Evolutionary conservation across 345 rosid species (phyloP), one percentile per base, ranked within the genome.

Genomic region (Eutrema heterophyllum): DNA sequence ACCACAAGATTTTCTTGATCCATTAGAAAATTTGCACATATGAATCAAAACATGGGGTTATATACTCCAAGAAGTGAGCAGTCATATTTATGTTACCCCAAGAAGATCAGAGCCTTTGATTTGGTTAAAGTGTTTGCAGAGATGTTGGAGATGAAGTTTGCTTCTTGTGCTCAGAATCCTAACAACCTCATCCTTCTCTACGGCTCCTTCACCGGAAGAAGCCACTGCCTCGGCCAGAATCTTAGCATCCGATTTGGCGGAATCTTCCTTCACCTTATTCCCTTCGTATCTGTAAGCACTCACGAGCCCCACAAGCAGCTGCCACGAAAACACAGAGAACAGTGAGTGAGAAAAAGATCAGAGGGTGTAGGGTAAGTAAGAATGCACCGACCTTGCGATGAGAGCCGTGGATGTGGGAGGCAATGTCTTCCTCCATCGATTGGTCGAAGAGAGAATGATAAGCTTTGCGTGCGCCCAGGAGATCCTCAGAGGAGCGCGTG

Each of bases 211-310:
- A 54, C 83, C 39, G 16, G 78, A 5, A 58, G 83, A 72, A 77
- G 81, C 76, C 53, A 89, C 69, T 0, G 84, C 82, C 9, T 67
- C 54, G 7, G 70, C 78, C 52, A 92, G 71, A 51, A 58, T 16
- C 79, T 87, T 81, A 9, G 97, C 94, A 21, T 92, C 98, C 0
- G 85, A 81, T 85, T 90, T 92, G 9, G 82, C 91, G 0, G 59
- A 38, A 33, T 88, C 90, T 0, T 84, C 88, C 44, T 87, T 87
- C 10, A 87, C 79, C 48, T 68, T 83, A 2, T 77, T 38, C 15
- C 99, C 99, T 83, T 92, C 97, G 53, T 90, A 95, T 79, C 99
- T 84, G 35, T 90, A 95, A 40, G 99, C 96, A 77, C 98, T 86
- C 71, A 90, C 97, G 18, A 92, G 91, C 24, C 87, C 97, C 64